These are phyloP conservation scores for Liquidambar formosana DNA, from an alignment of 164 flowering plant genomes.

Conservation along the genomic window DNA sequence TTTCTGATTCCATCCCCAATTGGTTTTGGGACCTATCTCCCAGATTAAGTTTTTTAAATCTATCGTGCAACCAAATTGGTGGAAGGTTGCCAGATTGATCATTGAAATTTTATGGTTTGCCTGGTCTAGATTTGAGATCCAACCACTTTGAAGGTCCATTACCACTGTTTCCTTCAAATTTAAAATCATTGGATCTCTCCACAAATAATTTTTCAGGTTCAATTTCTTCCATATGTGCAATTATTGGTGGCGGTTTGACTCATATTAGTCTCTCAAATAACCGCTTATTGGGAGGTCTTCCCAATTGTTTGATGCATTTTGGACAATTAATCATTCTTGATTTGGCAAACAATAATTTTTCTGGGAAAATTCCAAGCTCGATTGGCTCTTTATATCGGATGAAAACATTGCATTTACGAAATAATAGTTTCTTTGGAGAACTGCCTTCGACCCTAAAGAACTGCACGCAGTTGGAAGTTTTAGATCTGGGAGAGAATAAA, in stretches of 20 bases:
- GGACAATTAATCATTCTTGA: background rate
- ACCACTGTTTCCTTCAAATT: slow-evolving; percentile 10
- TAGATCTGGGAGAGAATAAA: slow-evolving; percentile 16
- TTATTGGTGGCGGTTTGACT: background rate
- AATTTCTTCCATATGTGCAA: slow-evolving; percentile 1
- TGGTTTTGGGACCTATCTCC: slow-evolving; percentile 22
- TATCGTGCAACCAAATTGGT: slow-evolving; percentile 19
- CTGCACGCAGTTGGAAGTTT: background rate
- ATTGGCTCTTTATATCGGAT: slow-evolving; percentile 8
- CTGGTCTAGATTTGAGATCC: slow-evolving; percentile 13
- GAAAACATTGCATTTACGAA: slow-evolving; percentile 7
- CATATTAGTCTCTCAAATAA: slow-evolving; percentile 24
- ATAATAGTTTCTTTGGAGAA: slow-evolving; percentile 17
- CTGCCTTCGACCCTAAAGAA: slow-evolving; percentile 13
- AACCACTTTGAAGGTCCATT: slow-evolving; percentile 22
- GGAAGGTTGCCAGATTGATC: slow-evolving; percentile 17
- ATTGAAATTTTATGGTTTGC: background rate
- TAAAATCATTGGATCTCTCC: slow-evolving; percentile 8
- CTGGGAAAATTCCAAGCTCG: slow-evolving; percentile 17
- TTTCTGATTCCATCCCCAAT: slow-evolving; percentile 21
- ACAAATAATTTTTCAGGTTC: slow-evolving; percentile 18
- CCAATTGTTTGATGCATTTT: background rate
- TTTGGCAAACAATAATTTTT: slow-evolving; percentile 18
- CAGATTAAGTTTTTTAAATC: background rate
- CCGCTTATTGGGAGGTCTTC: slow-evolving; percentile 16